Conservation (phyloP, 768 basidiomycete genomes). For the Russula brevipes region DNA sequence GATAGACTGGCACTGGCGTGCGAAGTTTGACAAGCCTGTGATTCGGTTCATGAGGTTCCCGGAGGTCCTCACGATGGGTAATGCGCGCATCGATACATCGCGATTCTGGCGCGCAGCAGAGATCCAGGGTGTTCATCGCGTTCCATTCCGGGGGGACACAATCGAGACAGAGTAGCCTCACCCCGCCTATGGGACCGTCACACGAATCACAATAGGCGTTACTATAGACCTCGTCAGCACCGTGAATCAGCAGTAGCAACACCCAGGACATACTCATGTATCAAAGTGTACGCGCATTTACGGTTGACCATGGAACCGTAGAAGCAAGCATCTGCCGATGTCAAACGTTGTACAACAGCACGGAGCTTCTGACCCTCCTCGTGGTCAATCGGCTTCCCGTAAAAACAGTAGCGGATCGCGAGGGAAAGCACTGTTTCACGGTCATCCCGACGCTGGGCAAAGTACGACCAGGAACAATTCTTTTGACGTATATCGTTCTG, state of each 20-base stretch:
- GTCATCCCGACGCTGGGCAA: conserved; percentile 30
- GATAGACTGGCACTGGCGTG: conserved; percentile 14
- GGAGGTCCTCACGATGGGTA: conserved; percentile 21
- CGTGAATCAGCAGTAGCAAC: not conserved
- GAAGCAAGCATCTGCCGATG: conserved; percentile 29
- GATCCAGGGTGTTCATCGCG: conserved; percentile 28
- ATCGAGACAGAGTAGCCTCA: conserved; percentile 33
- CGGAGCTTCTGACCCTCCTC: conserved; percentile 26
- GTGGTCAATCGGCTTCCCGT: conserved; percentile 22
- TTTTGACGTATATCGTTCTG: conserved; percentile 25
- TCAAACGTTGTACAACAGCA: conserved; percentile 22
- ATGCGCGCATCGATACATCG: conserved; percentile 26
- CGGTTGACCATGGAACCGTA: conserved; percentile 25
- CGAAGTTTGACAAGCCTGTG: conserved; percentile 33
- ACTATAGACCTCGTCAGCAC: conserved; percentile 2
- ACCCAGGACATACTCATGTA: conserved; percentile 24
- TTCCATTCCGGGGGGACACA: conserved; percentile 26
- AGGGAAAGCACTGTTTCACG: conserved; percentile 29
- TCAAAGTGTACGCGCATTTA: conserved; percentile 24
- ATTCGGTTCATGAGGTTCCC: conserved; percentile 29
- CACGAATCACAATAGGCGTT: conserved; percentile 30
- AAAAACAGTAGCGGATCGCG: conserved; percentile 25
- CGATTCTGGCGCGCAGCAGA: conserved; percentile 27
- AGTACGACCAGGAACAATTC: conserved; percentile 32
- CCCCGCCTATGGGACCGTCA: conserved; percentile 28